Conservation (phyloP, 164 flowering plant species). For the Dillenia turbinata region DNA sequence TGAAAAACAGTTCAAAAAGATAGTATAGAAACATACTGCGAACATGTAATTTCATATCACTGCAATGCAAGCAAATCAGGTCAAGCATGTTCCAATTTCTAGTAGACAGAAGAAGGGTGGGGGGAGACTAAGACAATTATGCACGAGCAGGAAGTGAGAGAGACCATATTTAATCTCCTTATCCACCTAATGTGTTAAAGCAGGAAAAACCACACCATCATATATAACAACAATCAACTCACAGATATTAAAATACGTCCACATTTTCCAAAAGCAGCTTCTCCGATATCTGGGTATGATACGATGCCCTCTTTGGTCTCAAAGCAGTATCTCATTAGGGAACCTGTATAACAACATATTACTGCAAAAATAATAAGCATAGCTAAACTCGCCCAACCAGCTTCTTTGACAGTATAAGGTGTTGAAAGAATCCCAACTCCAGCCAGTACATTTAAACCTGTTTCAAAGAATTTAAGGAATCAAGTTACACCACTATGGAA, state of each 20-base stretch:
- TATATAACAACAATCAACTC: slow-evolving; percentile 17
- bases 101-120: too few relatives aligned
- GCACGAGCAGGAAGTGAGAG: too few relatives aligned
- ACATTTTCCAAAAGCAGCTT: slow-evolving; percentile 85
- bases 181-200: too few relatives aligned
- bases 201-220: too few relatives aligned
- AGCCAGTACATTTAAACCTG: slow-evolving; percentile 79
- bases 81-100: too few relatives aligned
- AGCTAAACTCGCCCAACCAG: slow-evolving; percentile 73
- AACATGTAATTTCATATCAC: too few relatives aligned
- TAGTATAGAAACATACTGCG: too few relatives aligned
- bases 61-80: too few relatives aligned
- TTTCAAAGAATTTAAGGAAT: slow-evolving; percentile 1
- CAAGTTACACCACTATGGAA: too few relatives aligned
- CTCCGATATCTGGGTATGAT: slow-evolving; percentile 80
- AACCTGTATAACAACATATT: slow-evolving; percentile 73
- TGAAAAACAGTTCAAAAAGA: background rate
- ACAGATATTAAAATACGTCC: slow-evolving; percentile 73
- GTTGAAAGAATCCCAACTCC: slow-evolving; percentile 92
- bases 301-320: slow-evolving; percentile 66
- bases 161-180: too few relatives aligned
- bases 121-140: too few relatives aligned
- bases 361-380: slow-evolving; percentile 55
- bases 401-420: slow-evolving; percentile 72
- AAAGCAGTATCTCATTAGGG: slow-evolving; percentile 68